Evolutionary conservation across 2,329 filamentous ascomycete genomes (phyloP).

Genomic region (Diaporthe sp.): DNA sequence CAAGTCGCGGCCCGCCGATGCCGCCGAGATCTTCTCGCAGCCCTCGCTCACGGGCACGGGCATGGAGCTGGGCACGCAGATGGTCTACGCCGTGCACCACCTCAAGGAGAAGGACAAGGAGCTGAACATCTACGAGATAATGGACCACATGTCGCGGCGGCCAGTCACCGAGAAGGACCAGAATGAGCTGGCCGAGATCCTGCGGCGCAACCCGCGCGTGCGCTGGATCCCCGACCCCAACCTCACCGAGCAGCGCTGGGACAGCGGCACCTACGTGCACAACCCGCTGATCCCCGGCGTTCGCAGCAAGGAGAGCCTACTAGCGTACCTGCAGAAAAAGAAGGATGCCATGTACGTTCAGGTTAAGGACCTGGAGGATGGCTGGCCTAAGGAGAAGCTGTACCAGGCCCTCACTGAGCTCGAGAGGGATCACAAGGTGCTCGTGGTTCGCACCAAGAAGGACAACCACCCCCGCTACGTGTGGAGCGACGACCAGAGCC

Average conservation of each 20-base stretch:
- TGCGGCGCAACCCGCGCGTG: slow-evolving; percentile 74
- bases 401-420: slow-evolving; percentile 83
- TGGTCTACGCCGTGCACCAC: slow-evolving; percentile 88
- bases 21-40: slow-evolving; percentile 78
- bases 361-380: slow-evolving; percentile 94
- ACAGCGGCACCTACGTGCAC: slow-evolving; percentile 83
- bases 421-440: slow-evolving; percentile 82
- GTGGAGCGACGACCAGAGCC: slow-evolving; percentile 87
- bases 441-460: slow-evolving; percentile 93
- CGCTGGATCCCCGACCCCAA: slow-evolving; percentile 68
- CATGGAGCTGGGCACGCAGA: slow-evolving; percentile 85
- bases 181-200: slow-evolving; percentile 74
- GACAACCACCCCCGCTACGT: slow-evolving; percentile 88
- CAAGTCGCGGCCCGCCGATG: slow-evolving; percentile 66
- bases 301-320: slow-evolving; percentile 80
- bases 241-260: slow-evolving; percentile 76
- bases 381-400: slow-evolving; percentile 82
- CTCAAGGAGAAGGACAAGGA: slow-evolving; percentile 80
- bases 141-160: slow-evolving; percentile 83
- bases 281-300: slow-evolving; percentile 86
- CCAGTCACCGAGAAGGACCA: slow-evolving; percentile 72
- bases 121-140: slow-evolving; percentile 81
- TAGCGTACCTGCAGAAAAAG: slow-evolving; percentile 85
- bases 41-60: slow-evolving; percentile 82
- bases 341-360: slow-evolving; percentile 83